Evolutionary conservation across 495 filamentous ascomycete genomes (phyloP), one percentile per base, ranked within the genome.

Genomic region (Aeminium ludgeri): DNA sequence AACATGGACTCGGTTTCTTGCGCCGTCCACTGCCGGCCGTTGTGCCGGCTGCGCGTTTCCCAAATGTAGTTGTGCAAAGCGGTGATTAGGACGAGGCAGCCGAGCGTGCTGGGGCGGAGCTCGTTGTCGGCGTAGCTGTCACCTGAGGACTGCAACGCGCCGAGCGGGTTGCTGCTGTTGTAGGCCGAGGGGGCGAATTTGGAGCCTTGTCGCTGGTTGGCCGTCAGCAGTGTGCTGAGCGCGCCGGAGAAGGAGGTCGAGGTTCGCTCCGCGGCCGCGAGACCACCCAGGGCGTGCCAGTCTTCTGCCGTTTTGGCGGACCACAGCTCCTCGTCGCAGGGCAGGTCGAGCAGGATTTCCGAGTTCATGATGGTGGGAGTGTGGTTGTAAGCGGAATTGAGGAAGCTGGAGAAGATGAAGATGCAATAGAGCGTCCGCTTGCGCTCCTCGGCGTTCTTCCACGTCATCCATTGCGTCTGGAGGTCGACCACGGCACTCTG

Each of bases 61-160:
- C 89, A 96, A 33, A 96, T 94, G 58, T 95, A 95, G 47, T 94
- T 93, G 59, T 97, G 89, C 19, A 97, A 64, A 1, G 89, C 87
- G 58, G 93, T 91, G 55, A 97, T 96, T 38, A 97, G 65, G 10
- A 94, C 71, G 12, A 95, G 64, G 60, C 89, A 96, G 16, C 89
- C 89, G 52, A 94, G 93, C 5, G 86, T 89, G 59, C 89, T 96
- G 2, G 86, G 86, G 45, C 75, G 77, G 41, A 92, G 63, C 36
- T 86, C 72, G 40, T 68, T 74, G 51, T 70, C 44, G 3, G 39
- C 29, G 3, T 12, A 23, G 13, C n/a, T 10, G 17, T 50, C 47
- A 12, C 34, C 38, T n/a, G n/a, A n/a, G 5, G 43, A 34, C 40
- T 70, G 66, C 43, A 60, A 56, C n/a, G 63, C 59, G 30, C 69